Evolutionary conservation across 2,329 filamentous ascomycete species (phyloP), one percentile per base, ranked within the genome.

Genomic region (Sarocladium oryzae): DNA sequence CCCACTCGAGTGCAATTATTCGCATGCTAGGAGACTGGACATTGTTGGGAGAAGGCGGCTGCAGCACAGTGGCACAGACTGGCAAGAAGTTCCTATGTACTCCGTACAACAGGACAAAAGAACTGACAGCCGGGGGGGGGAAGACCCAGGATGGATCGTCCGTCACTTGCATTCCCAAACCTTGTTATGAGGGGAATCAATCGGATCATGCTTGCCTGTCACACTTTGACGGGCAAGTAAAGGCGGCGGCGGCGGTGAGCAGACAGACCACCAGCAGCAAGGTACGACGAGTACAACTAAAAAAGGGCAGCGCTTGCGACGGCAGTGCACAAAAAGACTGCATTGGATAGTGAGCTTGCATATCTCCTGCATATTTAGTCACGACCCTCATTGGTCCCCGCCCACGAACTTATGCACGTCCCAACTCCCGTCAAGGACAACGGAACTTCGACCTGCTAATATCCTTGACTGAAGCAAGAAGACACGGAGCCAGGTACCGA

Each of bases 401-500:
- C 28, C 26, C 10, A 13, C 11, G 26, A 33, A 48, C 43, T 48
- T 48, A 33, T 48, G 43, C 43, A 48, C 43, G 21, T 21, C 28
- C 43, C 43, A 48, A 30, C 13, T 48, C 43, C 43, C 28, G 26
- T 48, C 43, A 48, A n/a, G 43, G 43, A 48, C 43, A 13, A 48
- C 43, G 43, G 43, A 48, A 26, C 43, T 48, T 33, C 43, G n/a
- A 18, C 15, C 9, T 21, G 16, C 24, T 26, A 10, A 28, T 4
- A 4, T 21, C 16, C 21, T 26, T 28, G 40, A 43, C 20, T 18
- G 23, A 43, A 43, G 40, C 23, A 24, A 43, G 40, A 26, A 10
- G 40, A 43, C 26, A 48, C 28, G 43, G 43, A 32, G 43, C 28
- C 20, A 4, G 32, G 28, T 33, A 33, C 28, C 28, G 40, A 43